Base-by-base conservation (phyloP, 1,139 yeast genomes). In the Taphrina populina region DNA sequence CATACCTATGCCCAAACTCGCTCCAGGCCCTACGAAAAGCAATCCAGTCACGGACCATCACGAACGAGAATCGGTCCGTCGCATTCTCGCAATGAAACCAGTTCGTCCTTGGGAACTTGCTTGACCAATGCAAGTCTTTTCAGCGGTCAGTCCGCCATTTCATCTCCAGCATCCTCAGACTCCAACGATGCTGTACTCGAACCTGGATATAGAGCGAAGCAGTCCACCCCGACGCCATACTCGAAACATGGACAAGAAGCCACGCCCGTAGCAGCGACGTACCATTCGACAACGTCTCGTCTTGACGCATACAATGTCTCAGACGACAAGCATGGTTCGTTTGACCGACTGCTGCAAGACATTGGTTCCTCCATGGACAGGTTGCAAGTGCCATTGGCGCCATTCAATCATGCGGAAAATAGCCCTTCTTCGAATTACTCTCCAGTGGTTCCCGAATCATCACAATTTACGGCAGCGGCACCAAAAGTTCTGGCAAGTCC, bases 371-470 rank as follows among this genome's bases (percentile, higher is more conserved):
- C 54, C 4, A 49, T 49, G 8, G 54, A 49, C 29, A 23, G 32
- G 10, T 19, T 49, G 10, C 19, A 49, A 17, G 46, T 41, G 13
- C 54, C 54, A 5, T 11, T 11, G 10, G 13, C 43, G n/a, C 23
- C 33, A 15, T 20, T 37, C 6, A 40, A 34, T 6, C 6, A 11
- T n/a, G 46, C n/a, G 13, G 21, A 36, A 10, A 29, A 11, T 29
- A 37, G 46, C 21, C 54, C 54, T 3, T 49, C 54, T n/a, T 37
- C 46, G 11, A 37, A 39, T n/a, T 49, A 49, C 39, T 49, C 54
- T 13, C 54, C 54, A 3, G 20, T 49, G 20, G 32, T 19, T 4
- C 37, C 46, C 3, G 27, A 43, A n/a, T 15, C 53, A 4, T 10
- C 36, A 5, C 26, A n/a, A 7, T 17, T 15, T 6, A 26, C 20